phyloP scores from a whole-genome alignment of 1,139 yeast genomes.

The Lodderomyces parapsilosis region DNA sequence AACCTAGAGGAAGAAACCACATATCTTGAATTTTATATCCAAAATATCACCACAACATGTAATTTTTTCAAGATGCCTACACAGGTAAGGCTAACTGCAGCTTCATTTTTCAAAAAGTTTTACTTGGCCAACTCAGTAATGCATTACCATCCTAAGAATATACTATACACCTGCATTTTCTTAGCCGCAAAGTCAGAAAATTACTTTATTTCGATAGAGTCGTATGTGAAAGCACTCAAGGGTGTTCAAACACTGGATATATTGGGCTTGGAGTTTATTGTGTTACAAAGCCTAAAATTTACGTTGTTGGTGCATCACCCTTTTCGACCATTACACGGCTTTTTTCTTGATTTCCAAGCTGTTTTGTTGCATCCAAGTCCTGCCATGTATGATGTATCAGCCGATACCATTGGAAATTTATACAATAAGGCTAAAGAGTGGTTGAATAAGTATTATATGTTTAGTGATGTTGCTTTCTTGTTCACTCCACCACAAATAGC shows the following conservation, averaged over 20 bases:
- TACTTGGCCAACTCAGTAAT: slow-evolving; percentile 76
- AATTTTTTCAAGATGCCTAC: slow-evolving; percentile 48
- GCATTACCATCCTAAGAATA: slow-evolving; percentile 83
- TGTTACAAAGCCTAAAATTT: slow-evolving; percentile 73
- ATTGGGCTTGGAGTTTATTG: slow-evolving; percentile 72
- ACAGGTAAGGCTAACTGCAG: slow-evolving; percentile 73
- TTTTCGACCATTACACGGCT: slow-evolving; percentile 83
- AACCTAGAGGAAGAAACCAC: slow-evolving; percentile 67
- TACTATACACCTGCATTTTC: slow-evolving; percentile 82
- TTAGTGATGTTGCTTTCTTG: slow-evolving; percentile 73
- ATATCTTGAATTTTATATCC: slow-evolving; percentile 67
- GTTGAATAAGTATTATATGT: slow-evolving; percentile 59
- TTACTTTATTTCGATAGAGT: slow-evolving; percentile 78
- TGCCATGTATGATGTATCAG: slow-evolving; percentile 34
- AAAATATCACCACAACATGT: slow-evolving; percentile 60
- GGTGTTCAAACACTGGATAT: slow-evolving; percentile 68
- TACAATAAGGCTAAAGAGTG: slow-evolving; percentile 70
- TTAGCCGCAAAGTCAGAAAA: slow-evolving; percentile 93
- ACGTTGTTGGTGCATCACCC: slow-evolving; percentile 88
- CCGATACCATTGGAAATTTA: slow-evolving; percentile 48
- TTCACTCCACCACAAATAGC: slow-evolving; percentile 96
- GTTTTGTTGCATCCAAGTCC: slow-evolving; percentile 46
- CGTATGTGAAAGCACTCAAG: slow-evolving; percentile 70
- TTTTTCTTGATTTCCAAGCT: slow-evolving; percentile 81
- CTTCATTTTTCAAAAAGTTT: slow-evolving; percentile 78